phyloP scores from a whole-genome alignment of 441 rosid genomes.

The Gossypium gossypioides region DNA sequence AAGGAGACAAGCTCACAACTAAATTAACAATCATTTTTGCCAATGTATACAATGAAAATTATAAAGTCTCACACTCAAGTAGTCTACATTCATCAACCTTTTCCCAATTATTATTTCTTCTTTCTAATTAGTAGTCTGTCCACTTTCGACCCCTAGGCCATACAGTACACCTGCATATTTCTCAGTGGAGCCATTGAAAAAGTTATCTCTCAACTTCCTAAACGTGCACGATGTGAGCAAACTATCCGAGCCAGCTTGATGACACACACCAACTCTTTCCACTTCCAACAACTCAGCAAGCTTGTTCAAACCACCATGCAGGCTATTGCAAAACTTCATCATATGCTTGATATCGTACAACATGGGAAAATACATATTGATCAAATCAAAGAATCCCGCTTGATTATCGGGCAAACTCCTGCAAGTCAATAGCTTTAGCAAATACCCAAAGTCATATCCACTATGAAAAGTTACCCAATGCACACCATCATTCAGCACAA shows the following conservation, averaged over 20 bases:
- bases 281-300: conserved; percentile 48
- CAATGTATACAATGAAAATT: conserved; percentile 49
- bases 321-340: conserved; percentile 49
- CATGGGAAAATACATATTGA: conserved; percentile 43
- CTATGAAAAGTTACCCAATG: conserved; percentile 78
- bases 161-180: conserved; percentile 55
- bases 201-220: conserved; percentile 49
- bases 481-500: conserved; percentile 48
- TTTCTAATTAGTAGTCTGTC: conserved; percentile 18
- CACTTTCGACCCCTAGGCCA: conserved; percentile 43
- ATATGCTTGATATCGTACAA: conserved; percentile 60
- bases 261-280: conserved; percentile 49
- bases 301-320: conserved; percentile 60
- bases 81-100: conserved; percentile 41
- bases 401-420: conserved; percentile 42
- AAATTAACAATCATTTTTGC: conserved; percentile 43
- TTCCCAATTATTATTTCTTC: not conserved
- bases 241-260: conserved; percentile 81
- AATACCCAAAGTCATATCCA: conserved; percentile 54
- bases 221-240: conserved; percentile 56
- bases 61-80: conserved; percentile 42
- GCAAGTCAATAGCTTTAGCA: conserved; percentile 49
- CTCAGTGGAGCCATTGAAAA: conserved; percentile 40
- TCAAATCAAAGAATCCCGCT: conserved; percentile 35
- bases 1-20: conserved; percentile 32